Base-by-base conservation (phyloP, 805 yeast genomes). In the Babjeviella inositovora region DNA sequence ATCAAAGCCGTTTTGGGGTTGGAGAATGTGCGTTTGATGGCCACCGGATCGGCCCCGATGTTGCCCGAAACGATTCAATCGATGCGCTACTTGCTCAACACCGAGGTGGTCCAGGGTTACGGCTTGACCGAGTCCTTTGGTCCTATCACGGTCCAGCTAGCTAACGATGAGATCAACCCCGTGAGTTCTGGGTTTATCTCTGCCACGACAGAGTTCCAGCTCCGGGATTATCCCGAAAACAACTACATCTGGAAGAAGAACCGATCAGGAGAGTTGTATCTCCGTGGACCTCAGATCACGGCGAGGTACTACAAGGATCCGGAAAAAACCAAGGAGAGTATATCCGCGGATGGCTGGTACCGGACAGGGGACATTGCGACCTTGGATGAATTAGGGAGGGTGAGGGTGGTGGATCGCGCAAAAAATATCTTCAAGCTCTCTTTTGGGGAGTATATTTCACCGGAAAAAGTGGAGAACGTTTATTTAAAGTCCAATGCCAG, bases 111-210 rank as follows among this genome's bases (percentile, higher is more conserved):
- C 20, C 69, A 64, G 35, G 73, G 73, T 9, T 67, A 67, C 41
- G 79, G 80, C 4, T 47, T 67, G 29, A 70, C 79, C 5, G 82
- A 72, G 41, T 54, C 72, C 9, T 62, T 70, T 35, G 77, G 74
- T 2, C 73, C 72, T 4, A 37, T 61, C 24, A 43, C 54, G 12
- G 32, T 53, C 7, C 41, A 57, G 7, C 36, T 24, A 27, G 42
- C 40, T 21, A 45, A 47, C 5, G 49, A 33, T 28, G 68, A 59
- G 20, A 31, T 46, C 15, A 35, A 44, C 17, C 25, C 30, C 8
- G 58, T 59, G 18, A 50, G 61, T 17, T 46, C 53, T 29, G 70
- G 67, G 5, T 46, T 69, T 2, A 49, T 65, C 9, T 59, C 66
- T 13, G 48, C 67, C 7, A 53, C 62, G 13, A 37, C 55, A 10